Evolutionary conservation across 2,329 filamentous ascomycete species (phyloP).

Genomic region (Zasmidium cellare): DNA sequence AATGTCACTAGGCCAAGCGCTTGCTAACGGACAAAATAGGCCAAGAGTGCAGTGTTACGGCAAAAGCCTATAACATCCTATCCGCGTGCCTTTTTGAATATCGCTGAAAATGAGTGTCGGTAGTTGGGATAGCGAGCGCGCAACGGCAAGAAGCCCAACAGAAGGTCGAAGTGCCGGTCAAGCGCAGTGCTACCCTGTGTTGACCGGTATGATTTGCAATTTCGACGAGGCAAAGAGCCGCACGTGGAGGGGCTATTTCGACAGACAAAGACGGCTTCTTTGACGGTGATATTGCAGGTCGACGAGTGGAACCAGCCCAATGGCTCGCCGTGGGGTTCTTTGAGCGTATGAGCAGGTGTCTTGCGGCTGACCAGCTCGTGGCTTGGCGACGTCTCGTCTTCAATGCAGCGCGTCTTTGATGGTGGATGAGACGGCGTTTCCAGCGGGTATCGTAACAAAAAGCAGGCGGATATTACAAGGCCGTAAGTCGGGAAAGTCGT

Average conservation of each 20-base stretch:
- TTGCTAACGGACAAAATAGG: slow-evolving; percentile 24
- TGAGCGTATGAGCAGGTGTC: slow-evolving; percentile 7
- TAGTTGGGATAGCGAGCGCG: slow-evolving; percentile 27
- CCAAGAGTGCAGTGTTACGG: slow-evolving; percentile 12
- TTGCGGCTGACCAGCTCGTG: slow-evolving; percentile 13
- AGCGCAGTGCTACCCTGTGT: background rate
- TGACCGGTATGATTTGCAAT: background rate
- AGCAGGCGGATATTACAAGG: slow-evolving; percentile 21
- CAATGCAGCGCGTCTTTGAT: slow-evolving; percentile 19
- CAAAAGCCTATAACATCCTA: slow-evolving; percentile 29
- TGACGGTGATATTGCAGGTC: slow-evolving; percentile 17
- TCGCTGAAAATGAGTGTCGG: slow-evolving; percentile 31
- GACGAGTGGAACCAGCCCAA: slow-evolving; percentile 19
- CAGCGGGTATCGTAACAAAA: slow-evolving; percentile 5
- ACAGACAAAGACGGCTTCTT: slow-evolving; percentile 20
- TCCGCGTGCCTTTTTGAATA: slow-evolving; percentile 11
- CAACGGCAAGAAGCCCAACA: slow-evolving; percentile 1
- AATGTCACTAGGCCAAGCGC: slow-evolving; percentile 33
- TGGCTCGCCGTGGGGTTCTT: slow-evolving; percentile 14
- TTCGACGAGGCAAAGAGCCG: slow-evolving; percentile 2
- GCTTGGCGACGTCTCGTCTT: slow-evolving; percentile 11
- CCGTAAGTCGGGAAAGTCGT: slow-evolving; percentile 22
- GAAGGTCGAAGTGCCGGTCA: slow-evolving; percentile 5
- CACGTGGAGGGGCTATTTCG: slow-evolving; percentile 18
- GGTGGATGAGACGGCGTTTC: background rate